A percentile compares a stretch with the other conserved stretches of the same genome.
Evolutionary conservation across 2,329 filamentous ascomycete species (phyloP).

Genomic region (Rutstroemia sp.): DNA sequence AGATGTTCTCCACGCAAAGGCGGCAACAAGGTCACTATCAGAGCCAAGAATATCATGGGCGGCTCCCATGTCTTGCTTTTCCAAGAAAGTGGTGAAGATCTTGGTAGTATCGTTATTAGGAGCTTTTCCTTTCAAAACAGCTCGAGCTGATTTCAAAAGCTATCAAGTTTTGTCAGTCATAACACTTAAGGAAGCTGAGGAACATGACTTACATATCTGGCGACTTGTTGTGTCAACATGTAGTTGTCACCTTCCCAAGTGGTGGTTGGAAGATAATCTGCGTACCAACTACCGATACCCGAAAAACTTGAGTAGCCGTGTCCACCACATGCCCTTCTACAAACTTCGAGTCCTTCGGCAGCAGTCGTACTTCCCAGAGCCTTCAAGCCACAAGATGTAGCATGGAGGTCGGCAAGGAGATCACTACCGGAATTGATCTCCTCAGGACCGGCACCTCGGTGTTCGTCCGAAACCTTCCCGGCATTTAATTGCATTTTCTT

Average conservation of each 20-base stretch:
- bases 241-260: conserved; percentile 64
- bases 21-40: conserved; percentile 63
- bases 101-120: conserved; percentile 60
- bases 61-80: conserved; percentile 60
- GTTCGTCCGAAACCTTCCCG: conserved; percentile 33
- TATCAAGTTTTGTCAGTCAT: conserved; percentile 17
- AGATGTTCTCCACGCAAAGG: conserved; percentile 69
- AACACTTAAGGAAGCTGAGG: background rate
- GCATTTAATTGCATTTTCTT: conserved; percentile 49
- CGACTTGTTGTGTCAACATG: conserved; percentile 76
- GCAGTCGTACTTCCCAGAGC: conserved; percentile 65
- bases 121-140: conserved; percentile 57
- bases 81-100: conserved; percentile 58
- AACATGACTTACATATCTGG: conserved; percentile 49
- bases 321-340: conserved; percentile 67
- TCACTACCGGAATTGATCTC: conserved; percentile 59
- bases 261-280: conserved; percentile 64
- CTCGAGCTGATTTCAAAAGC: conserved; percentile 67
- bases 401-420: conserved; percentile 65
- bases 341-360: conserved; percentile 67
- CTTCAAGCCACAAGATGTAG: conserved; percentile 70
- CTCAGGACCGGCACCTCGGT: conserved; percentile 58
- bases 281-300: conserved; percentile 69
- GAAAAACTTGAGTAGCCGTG: conserved; percentile 71
- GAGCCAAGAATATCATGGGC: conserved; percentile 68